These are phyloP conservation scores for Colletotrichum liaoningense DNA, from an alignment of 2,329 filamentous ascomycete species.

Conservation along the genomic window DNA sequence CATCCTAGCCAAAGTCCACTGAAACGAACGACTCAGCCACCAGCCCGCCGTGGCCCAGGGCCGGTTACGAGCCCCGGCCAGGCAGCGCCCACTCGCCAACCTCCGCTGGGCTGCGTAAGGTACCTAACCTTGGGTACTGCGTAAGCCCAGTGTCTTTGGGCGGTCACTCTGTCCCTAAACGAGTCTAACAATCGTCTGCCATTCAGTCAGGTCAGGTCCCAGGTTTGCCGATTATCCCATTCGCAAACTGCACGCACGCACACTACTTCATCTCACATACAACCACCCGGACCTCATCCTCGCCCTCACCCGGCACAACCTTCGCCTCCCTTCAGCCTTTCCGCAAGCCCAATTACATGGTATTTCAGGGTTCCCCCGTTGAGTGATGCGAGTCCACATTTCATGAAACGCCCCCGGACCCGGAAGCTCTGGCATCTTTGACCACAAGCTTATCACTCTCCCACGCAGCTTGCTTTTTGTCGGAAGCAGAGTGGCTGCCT, in stretches of 20 bases:
- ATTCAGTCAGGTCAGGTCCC: slow-evolving; percentile 25
- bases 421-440: slow-evolving; percentile 37
- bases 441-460: slow-evolving; percentile 34
- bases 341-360: slow-evolving; percentile 6
- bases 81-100: background rate
- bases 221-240: slow-evolving; percentile 14
- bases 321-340: slow-evolving; percentile 15
- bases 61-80: slow-evolving; percentile 21
- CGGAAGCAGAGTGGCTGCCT: slow-evolving; percentile 27
- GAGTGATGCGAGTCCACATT: slow-evolving; percentile 34
- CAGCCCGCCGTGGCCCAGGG: slow-evolving; percentile 23
- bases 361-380: slow-evolving; percentile 25
- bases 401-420: slow-evolving; percentile 37
- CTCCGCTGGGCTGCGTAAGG: slow-evolving; percentile 16
- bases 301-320: slow-evolving; percentile 11
- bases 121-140: background rate
- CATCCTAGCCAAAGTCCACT: slow-evolving; percentile 24
- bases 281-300: slow-evolving; percentile 23
- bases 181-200: slow-evolving; percentile 19
- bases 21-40: slow-evolving; percentile 36
- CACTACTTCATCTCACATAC: slow-evolving; percentile 13
- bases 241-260: slow-evolving; percentile 17
- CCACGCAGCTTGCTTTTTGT: slow-evolving; percentile 17
- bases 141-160: background rate
- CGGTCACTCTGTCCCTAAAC: background rate